phyloP scores from a whole-genome alignment of 192 early-diverging fungal species.

The Phlyctochytrium bullatum region DNA sequence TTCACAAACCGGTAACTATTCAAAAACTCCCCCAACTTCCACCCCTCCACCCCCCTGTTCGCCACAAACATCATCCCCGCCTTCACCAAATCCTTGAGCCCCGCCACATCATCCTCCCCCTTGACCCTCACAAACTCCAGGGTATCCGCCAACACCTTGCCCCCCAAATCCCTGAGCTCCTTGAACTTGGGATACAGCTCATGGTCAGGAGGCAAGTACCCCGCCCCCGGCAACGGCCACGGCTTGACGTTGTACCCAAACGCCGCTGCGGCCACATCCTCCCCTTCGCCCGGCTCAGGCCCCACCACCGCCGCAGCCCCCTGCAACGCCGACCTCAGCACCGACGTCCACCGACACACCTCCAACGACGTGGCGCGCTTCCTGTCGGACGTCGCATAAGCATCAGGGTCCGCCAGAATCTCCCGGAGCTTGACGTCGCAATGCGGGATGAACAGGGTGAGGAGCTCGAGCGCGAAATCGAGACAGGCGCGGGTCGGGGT shows the following conservation, averaged over 20 bases:
- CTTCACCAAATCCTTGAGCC: slow-evolving; percentile 68
- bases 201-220: not conserved
- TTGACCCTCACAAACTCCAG: too few relatives aligned
- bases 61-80: slow-evolving; percentile 10
- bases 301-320: too few relatives aligned
- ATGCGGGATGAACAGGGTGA: not conserved
- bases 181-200: not conserved
- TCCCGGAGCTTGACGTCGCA: not conserved
- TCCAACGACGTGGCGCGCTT: too few relatives aligned
- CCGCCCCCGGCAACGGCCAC: not conserved
- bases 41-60: slow-evolving; percentile 10
- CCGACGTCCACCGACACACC: too few relatives aligned
- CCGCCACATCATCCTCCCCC: slow-evolving; percentile 77
- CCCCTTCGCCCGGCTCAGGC: too few relatives aligned
- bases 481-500: slow-evolving; percentile 65
- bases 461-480: slow-evolving; percentile 54
- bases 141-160: slow-evolving; percentile 51
- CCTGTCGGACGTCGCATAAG: too few relatives aligned
- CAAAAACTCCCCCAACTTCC: slow-evolving; percentile 5
- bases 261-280: not conserved
- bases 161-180: slow-evolving; percentile 29
- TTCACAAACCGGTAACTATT: slow-evolving; percentile 18
- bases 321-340: too few relatives aligned
- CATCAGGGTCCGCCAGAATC: too few relatives aligned
- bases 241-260: not conserved